These are phyloP conservation scores for Neurospora sublineolata DNA, from an alignment of 495 filamentous ascomycete species.

Conservation along the genomic window DNA sequence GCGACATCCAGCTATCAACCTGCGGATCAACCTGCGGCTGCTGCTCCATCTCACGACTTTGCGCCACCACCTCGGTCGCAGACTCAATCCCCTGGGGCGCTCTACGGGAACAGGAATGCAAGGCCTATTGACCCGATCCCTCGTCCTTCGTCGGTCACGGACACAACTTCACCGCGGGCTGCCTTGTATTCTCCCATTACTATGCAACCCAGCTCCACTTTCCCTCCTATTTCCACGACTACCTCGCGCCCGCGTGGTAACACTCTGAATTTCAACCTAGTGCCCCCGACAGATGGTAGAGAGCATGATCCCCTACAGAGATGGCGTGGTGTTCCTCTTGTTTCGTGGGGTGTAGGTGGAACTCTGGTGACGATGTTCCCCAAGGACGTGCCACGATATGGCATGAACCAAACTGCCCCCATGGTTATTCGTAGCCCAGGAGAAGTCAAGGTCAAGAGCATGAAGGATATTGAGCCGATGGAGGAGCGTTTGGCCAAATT, in stretches of 20 bases:
- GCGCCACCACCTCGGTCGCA: constrained; percentile 61
- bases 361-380: constrained; percentile 76
- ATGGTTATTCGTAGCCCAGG: constrained; percentile 77
- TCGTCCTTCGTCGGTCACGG: constrained; percentile 60
- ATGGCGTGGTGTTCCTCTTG: constrained; percentile 81
- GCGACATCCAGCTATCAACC: constrained; percentile 35
- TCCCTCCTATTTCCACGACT: constrained; percentile 1
- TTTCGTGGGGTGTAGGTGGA: constrained; percentile 83
- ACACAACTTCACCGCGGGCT: constrained; percentile 37
- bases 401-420: constrained; percentile 55
- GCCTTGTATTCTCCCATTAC: constrained; percentile 8
- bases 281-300: constrained; percentile 65
- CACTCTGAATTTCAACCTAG: constrained; percentile 31
- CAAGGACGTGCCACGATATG: constrained; percentile 76
- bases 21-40: constrained; percentile 22
- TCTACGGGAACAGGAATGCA: constrained; percentile 36
- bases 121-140: constrained; percentile 44
- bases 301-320: constrained; percentile 67
- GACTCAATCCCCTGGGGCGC: constrained; percentile 69
- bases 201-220: constrained; percentile 4
- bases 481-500: constrained; percentile 65
- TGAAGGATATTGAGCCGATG: constrained; percentile 58
- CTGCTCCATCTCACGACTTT: constrained; percentile 27
- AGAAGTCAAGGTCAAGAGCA: constrained; percentile 61
- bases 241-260: constrained; percentile 24